Evolutionary conservation across 2,329 filamentous ascomycete species (phyloP).

Genomic region (Fusarium setosum): DNA sequence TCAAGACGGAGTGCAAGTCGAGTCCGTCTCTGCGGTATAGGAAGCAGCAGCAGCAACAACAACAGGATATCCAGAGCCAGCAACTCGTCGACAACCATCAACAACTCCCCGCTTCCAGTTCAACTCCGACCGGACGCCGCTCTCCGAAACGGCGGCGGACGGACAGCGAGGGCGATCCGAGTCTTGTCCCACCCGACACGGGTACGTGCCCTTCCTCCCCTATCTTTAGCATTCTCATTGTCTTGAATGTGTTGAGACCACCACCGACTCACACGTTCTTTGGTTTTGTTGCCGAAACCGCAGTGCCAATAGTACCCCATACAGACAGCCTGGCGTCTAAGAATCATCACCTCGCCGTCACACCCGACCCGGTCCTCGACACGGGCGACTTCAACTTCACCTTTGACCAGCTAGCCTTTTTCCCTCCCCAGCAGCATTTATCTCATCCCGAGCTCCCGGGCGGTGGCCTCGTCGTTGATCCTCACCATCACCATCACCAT

Average conservation of each 20-base stretch:
- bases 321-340: constrained; percentile 36
- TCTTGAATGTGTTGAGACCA: constrained; percentile 17
- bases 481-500: constrained; percentile 11
- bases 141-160: constrained; percentile 54
- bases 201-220: constrained; percentile 45
- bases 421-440: constrained; percentile 43
- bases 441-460: constrained; percentile 41
- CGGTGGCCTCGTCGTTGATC: constrained; percentile 2
- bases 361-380: constrained; percentile 45
- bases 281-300: constrained; percentile 33
- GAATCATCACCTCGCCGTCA: constrained; percentile 42
- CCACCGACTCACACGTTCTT: constrained; percentile 41
- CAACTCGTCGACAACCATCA: constrained; percentile 19
- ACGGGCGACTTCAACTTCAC: constrained; percentile 50
- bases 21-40: constrained; percentile 55
- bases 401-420: constrained; percentile 49
- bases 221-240: constrained; percentile 6
- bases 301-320: constrained; percentile 44
- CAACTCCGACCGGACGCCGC: constrained; percentile 38
- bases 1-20: constrained; percentile 56
- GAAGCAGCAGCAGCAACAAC: constrained; percentile 48
- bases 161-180: constrained; percentile 44
- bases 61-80: constrained; percentile 24
- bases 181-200: constrained; percentile 48
- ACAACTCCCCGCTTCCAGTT: constrained; percentile 20